A percentile compares a stretch with the other conserved stretches of the same genome.
Conservation (phyloP, 192 early-diverging fungal species). For the Fimicolochytrium jonesii region DNA sequence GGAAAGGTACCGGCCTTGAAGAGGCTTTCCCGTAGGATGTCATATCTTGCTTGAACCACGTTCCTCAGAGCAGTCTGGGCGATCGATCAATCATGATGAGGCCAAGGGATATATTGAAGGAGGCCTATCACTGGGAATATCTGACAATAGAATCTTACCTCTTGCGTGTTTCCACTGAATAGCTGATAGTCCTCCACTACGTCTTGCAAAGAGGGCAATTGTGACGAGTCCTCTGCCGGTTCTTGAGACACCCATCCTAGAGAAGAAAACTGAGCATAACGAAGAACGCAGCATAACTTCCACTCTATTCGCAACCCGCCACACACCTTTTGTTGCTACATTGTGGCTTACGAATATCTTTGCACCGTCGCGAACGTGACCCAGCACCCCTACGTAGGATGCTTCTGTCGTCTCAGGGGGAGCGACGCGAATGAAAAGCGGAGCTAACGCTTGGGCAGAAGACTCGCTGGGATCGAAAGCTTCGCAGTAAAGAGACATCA, state of each 20-base stretch:
- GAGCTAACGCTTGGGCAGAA: background rate
- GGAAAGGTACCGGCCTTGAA: background rate
- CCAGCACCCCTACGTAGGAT: background rate
- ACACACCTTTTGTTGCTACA: no score
- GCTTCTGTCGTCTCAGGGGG: background rate
- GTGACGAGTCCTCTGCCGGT: background rate
- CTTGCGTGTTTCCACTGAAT: background rate
- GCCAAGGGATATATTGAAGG: background rate
- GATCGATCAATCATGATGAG: background rate
- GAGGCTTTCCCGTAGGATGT: conserved; percentile 19
- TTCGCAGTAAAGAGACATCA: background rate
- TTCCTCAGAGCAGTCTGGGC: background rate
- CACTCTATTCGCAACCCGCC: conserved; percentile 7
- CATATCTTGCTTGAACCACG: conserved; percentile 11
- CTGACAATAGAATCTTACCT: background rate
- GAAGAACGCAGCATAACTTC: no score
- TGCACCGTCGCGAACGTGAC: background rate
- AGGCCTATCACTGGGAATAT: background rate
- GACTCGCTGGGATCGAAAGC: background rate
- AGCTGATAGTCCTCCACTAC: background rate
- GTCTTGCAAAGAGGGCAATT: background rate
- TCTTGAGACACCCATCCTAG: background rate
- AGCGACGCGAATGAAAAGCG: background rate
- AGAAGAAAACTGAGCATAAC: no score
- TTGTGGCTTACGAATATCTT: background rate